phyloP scores from a whole-genome alignment of 2,329 filamentous ascomycete species.

The Dothiorella sarmentorum region DNA sequence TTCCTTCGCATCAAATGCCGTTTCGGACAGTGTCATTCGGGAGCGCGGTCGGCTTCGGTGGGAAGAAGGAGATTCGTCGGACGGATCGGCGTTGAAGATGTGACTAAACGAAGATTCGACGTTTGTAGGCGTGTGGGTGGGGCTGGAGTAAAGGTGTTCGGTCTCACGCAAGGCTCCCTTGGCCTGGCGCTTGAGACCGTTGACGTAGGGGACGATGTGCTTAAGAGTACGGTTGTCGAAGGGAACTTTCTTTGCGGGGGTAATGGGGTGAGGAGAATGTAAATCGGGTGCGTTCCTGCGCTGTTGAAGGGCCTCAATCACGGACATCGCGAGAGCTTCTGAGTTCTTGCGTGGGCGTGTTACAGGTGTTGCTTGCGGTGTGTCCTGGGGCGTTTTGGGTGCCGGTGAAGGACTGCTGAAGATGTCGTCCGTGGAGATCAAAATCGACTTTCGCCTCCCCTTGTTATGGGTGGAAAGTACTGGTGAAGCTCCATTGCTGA shows the following conservation, averaged over 20 bases:
- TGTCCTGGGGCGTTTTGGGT: slow-evolving; percentile 28
- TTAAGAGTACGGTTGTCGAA: slow-evolving; percentile 64
- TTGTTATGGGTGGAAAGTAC: not conserved
- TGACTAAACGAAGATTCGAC: slow-evolving; percentile 34
- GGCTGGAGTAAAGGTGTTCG: slow-evolving; percentile 47
- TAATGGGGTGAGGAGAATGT: slow-evolving; percentile 25
- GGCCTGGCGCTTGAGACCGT: slow-evolving; percentile 46
- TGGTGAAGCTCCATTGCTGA: slow-evolving; percentile 5
- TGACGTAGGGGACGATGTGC: slow-evolving; percentile 57
- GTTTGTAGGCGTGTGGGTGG: slow-evolving; percentile 32
- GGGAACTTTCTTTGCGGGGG: slow-evolving; percentile 54
- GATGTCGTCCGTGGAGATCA: slow-evolving; percentile 31
- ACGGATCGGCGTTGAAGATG: slow-evolving; percentile 26
- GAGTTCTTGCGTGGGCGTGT: slow-evolving; percentile 54
- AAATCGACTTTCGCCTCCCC: slow-evolving; percentile 32
- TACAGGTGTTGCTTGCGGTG: slow-evolving; percentile 30
- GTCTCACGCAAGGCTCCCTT: slow-evolving; percentile 47
- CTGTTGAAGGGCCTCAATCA: slow-evolving; percentile 59
- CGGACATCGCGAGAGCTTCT: slow-evolving; percentile 58
- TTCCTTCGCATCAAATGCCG: slow-evolving; percentile 14
- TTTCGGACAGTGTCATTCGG: slow-evolving; percentile 6
- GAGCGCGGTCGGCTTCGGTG: slow-evolving; percentile 6
- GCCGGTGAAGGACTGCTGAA: slow-evolving; percentile 33
- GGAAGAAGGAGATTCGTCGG: slow-evolving; percentile 16
- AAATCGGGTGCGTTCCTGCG: slow-evolving; percentile 39